Evolutionary conservation across 768 basidiomycete species (phyloP).

Genomic region (Phlebiopsis gigantea): DNA sequence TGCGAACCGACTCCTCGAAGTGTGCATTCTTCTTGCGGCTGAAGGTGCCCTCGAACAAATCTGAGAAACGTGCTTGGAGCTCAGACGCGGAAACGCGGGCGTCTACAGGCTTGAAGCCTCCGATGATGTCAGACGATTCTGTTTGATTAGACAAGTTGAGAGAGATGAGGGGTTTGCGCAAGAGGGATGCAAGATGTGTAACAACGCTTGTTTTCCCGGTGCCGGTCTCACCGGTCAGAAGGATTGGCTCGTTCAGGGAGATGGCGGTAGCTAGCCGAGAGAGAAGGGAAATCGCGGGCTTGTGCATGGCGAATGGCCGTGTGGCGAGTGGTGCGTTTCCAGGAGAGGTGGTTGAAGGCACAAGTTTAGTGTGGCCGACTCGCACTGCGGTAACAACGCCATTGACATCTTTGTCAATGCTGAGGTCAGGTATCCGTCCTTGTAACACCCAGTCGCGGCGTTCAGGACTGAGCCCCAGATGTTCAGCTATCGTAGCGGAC

Average conservation of each 20-base stretch:
- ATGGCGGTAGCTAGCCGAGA: constrained; percentile 76
- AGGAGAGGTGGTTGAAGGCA: constrained; percentile 35
- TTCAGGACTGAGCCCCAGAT: constrained; percentile 65
- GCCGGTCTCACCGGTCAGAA: constrained; percentile 97
- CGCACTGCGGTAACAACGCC: constrained; percentile 52
- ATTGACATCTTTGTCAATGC: constrained; percentile 62
- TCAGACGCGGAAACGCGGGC: constrained; percentile 69
- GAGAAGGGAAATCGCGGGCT: constrained; percentile 73
- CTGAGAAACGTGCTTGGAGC: constrained; percentile 69
- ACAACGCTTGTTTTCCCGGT: constrained; percentile 96
- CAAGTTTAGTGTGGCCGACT: constrained; percentile 59
- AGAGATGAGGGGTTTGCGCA: constrained; percentile 73
- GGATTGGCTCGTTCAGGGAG: constrained; percentile 71
- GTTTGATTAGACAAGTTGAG: constrained; percentile 96
- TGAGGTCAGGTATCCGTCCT: constrained; percentile 62
- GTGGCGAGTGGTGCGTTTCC: constrained; percentile 28
- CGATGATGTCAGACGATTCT: constrained; percentile 89
- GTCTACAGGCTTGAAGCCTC: constrained; percentile 96
- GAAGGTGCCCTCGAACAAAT: constrained; percentile 81
- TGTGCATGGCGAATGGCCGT: constrained; percentile 84
- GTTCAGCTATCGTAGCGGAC: constrained; percentile 48
- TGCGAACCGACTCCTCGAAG: constrained; percentile 76
- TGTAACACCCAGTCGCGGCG: constrained; percentile 64
- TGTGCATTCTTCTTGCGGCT: constrained; percentile 86
- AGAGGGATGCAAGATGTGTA: constrained; percentile 77